A percentile compares a stretch with the other conserved stretches of the same genome.
phyloP scores from a whole-genome alignment of 2,329 filamentous ascomycete genomes.

The Tolypocladium ovalisporum region DNA sequence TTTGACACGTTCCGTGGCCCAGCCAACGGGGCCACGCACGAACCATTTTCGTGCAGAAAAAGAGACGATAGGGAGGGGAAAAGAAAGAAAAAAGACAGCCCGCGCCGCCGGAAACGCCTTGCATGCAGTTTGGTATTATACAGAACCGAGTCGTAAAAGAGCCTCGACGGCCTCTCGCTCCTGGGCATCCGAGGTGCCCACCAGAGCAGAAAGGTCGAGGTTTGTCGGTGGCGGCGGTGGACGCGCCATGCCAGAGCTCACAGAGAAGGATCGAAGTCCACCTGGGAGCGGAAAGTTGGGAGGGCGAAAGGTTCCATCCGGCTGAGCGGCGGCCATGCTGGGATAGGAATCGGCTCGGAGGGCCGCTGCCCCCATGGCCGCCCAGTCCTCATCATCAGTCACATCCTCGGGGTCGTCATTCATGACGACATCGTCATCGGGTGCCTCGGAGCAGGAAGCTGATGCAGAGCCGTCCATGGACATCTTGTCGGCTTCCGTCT shows the following conservation, averaged over 20 bases:
- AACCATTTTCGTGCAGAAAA: constrained; percentile 5
- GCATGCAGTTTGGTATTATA: constrained; percentile 50
- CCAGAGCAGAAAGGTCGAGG: constrained; percentile 40
- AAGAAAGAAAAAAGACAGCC: constrained; percentile 1
- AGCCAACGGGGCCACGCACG: constrained; percentile 15
- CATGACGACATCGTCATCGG: constrained; percentile 53
- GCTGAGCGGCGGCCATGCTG: constrained; percentile 42
- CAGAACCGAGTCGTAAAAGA: constrained; percentile 69
- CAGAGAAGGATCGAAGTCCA: constrained; percentile 37
- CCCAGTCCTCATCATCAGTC: constrained; percentile 96
- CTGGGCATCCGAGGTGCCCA: constrained; percentile 50
- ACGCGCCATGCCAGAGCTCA: constrained; percentile 40
- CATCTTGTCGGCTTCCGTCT: constrained; percentile 91
- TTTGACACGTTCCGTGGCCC: constrained; percentile 21
- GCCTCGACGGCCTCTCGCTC: constrained; percentile 77
- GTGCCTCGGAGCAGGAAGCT: constrained; percentile 66
- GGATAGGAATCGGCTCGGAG: constrained; percentile 59
- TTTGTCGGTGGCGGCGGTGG: constrained; percentile 39
- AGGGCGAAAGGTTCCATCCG: constrained; percentile 29
- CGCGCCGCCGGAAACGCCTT: constrained; percentile 34
- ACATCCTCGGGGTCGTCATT: constrained; percentile 73
- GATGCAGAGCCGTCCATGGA: constrained; percentile 63
- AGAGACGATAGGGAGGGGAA: constrained; percentile 4
- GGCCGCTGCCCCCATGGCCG: constrained; percentile 74
- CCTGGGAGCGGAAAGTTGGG: constrained; percentile 38